Evolutionary conservation across 2,329 filamentous ascomycete species (phyloP).

Genomic region (Tolypocladium inflatum): DNA sequence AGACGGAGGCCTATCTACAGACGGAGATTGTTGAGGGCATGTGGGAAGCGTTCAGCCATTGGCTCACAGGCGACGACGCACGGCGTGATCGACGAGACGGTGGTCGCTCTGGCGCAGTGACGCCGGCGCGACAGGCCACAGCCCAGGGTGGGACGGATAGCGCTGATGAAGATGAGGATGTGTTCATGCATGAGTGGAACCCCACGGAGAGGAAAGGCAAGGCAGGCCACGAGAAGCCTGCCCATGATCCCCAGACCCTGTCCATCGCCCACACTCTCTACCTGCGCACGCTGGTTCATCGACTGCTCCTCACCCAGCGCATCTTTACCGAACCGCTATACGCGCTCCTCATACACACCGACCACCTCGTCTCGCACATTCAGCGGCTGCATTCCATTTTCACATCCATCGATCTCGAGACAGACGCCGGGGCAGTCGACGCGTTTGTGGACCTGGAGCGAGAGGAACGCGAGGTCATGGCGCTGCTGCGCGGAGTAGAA

Average conservation of each 20-base stretch:
- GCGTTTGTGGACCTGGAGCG: constrained; percentile 59
- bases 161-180: background rate
- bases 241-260: constrained; percentile 75
- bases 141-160: background rate
- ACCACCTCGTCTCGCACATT: constrained; percentile 70
- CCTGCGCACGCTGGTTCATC: constrained; percentile 56
- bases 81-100: constrained; percentile 12
- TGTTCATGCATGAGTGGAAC: background rate
- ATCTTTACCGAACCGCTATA: constrained; percentile 58
- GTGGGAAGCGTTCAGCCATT: constrained; percentile 70
- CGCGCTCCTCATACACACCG: constrained; percentile 61
- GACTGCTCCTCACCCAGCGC: constrained; percentile 55
- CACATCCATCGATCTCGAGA: constrained; percentile 68
- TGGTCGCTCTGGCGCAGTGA: constrained; percentile 12
- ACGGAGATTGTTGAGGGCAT: constrained; percentile 76
- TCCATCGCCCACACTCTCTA: constrained; percentile 72
- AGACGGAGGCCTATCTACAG: constrained; percentile 81
- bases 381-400: constrained; percentile 69
- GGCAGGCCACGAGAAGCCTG: background rate
- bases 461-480: constrained; percentile 61
- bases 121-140: constrained; percentile 9
- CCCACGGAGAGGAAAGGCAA: background rate
- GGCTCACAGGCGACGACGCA: constrained; percentile 48
- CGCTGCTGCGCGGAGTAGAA: constrained; percentile 55
- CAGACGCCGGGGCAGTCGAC: constrained; percentile 73